phyloP scores from a whole-genome alignment of 208 protist species.

The Angomonas ambiguus region DNA sequence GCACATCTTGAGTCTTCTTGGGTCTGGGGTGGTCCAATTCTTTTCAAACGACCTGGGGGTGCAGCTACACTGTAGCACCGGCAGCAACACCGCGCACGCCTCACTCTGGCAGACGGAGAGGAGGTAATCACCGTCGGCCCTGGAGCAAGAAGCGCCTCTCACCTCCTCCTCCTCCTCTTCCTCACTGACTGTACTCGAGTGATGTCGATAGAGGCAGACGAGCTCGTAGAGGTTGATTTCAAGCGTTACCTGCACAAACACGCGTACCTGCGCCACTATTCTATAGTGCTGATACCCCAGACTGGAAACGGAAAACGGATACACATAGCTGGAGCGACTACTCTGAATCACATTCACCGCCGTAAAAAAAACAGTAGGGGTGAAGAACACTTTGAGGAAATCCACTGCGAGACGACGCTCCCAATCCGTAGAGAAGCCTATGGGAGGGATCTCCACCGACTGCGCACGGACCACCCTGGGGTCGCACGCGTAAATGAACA shows the following conservation, averaged over 20 bases:
- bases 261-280: background rate
- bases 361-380: background rate
- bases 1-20: background rate
- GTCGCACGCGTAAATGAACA: background rate
- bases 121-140: background rate
- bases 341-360: conserved; percentile 6
- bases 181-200: background rate
- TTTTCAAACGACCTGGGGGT: conserved; percentile 1
- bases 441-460: background rate
- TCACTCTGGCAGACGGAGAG: background rate
- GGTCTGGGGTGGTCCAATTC: background rate
- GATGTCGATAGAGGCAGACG: background rate
- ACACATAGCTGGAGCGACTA: background rate
- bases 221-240: conserved; percentile 1
- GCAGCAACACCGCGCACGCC: background rate
- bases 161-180: background rate
- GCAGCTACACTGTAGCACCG: conserved; percentile 4
- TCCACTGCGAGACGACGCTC: background rate
- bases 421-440: background rate
- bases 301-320: background rate
- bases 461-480: background rate
- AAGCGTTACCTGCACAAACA: background rate
- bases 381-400: conserved; percentile 4
- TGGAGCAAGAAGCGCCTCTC: background rate
- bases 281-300: conserved; percentile 4